These are phyloP conservation scores for Quercus robur DNA, from an alignment of 306 rosid genomes.

Conservation along the genomic window DNA sequence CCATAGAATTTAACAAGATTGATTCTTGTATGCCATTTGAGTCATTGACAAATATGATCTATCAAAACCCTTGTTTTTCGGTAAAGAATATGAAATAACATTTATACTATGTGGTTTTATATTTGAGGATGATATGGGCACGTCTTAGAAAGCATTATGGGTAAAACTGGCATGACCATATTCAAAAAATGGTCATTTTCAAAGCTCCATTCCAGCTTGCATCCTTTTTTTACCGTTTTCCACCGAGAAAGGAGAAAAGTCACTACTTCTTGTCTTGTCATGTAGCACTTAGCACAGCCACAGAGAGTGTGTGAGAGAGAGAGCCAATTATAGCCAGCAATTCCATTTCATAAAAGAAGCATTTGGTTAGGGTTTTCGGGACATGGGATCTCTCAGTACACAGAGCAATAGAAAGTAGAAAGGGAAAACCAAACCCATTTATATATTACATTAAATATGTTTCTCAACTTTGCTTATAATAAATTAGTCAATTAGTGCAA, in stretches of 20 bases:
- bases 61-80: too few relatives aligned
- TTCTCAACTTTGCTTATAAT: neutral
- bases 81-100: too few relatives aligned
- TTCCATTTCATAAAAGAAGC: constrained; percentile 19
- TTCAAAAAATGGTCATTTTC: neutral
- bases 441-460: neutral
- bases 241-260: constrained; percentile 59
- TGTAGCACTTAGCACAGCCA: constrained; percentile 44
- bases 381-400: constrained; percentile 44
- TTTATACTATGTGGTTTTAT: neutral
- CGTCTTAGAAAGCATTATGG: neutral
- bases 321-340: constrained; percentile 39
- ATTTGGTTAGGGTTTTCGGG: constrained; percentile 60
- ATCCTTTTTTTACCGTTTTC: constrained; percentile 34
- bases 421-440: neutral
- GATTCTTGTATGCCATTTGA: too few relatives aligned
- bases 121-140: neutral
- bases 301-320: neutral
- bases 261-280: constrained; percentile 71
- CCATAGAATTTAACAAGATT: too few relatives aligned
- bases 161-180: constrained; percentile 2
- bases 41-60: too few relatives aligned
- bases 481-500: neutral
- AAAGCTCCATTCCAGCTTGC: constrained; percentile 25
- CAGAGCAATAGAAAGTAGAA: neutral